Percentiles rank a stretch among this genome's conserved stretches.
These are phyloP conservation scores for Porphyra umbilicalis DNA, from an alignment of 31 red algal species.

Conservation along the genomic window DNA sequence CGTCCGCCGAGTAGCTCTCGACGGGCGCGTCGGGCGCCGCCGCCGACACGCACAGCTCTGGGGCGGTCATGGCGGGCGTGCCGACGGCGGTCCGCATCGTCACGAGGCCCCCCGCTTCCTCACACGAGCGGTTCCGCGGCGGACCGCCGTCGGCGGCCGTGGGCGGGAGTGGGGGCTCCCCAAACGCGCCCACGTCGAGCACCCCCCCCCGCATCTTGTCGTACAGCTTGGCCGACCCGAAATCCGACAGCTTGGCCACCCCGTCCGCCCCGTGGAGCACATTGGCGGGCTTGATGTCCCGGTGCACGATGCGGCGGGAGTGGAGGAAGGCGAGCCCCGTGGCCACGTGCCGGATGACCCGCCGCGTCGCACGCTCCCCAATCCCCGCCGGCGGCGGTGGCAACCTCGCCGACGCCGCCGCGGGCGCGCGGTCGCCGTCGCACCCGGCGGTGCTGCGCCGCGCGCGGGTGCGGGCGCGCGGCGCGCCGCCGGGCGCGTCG, in stretches of 20 bases:
- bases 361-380: background rate
- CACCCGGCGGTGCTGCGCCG: background rate
- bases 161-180: background rate
- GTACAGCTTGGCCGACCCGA: constrained; percentile 1
- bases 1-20: constrained; percentile 1
- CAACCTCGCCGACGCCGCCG: background rate
- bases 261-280: constrained; percentile 27
- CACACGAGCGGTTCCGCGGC: background rate
- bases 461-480: background rate
- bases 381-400: no score
- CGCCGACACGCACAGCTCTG: background rate
- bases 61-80: constrained; percentile 4
- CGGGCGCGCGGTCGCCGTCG: background rate
- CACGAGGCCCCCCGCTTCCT: background rate
- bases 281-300: constrained; percentile 88
- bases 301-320: constrained; percentile 51
- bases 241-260: background rate
- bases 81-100: background rate
- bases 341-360: background rate
- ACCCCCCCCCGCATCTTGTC: background rate
- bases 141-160: background rate
- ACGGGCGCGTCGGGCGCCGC: background rate
- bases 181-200: background rate
- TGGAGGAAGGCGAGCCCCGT: background rate
- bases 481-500: background rate